Percentiles rank a stretch among this genome's conserved stretches.
These are phyloP conservation scores for Terana coerulea DNA, from an alignment of 768 basidiomycete genomes.

Conservation along the genomic window DNA sequence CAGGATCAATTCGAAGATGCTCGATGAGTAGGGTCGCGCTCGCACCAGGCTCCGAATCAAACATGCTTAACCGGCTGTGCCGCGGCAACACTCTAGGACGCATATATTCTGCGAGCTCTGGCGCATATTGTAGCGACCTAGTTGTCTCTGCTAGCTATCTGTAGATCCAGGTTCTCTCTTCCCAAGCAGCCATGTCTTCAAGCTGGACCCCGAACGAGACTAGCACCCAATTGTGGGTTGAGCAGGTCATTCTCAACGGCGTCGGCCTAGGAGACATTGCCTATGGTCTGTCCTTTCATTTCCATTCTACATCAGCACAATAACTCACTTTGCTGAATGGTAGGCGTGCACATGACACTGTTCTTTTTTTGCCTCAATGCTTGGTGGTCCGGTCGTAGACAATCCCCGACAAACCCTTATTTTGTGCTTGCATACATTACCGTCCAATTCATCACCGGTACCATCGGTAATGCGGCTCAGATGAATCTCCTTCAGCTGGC, in stretches of 20 bases:
- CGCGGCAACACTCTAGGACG: too few relatives aligned
- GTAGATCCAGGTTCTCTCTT: too few relatives aligned
- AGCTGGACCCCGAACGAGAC: background rate
- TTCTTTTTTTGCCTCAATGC: background rate
- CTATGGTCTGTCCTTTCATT: slow-evolving; percentile 2
- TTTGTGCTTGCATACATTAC: slow-evolving; percentile 19
- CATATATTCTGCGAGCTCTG: too few relatives aligned
- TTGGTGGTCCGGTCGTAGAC: background rate
- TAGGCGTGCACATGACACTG: slow-evolving; percentile 1
- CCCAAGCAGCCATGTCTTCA: too few relatives aligned
- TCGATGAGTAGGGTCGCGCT: too few relatives aligned
- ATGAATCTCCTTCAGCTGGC: slow-evolving; percentile 14
- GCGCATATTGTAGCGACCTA: too few relatives aligned
- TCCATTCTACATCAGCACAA: too few relatives aligned
- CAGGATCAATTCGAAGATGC: too few relatives aligned
- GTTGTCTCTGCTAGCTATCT: too few relatives aligned
- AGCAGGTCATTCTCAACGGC: background rate
- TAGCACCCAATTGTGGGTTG: background rate
- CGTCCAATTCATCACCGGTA: slow-evolving; percentile 15
- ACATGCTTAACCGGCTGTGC: too few relatives aligned
- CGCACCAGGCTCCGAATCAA: too few relatives aligned
- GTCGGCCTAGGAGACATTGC: background rate
- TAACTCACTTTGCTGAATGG: too few relatives aligned
- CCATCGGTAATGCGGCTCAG: slow-evolving; percentile 17
- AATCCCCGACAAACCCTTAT: slow-evolving; percentile 4